These are phyloP conservation scores for Candida anglica DNA, from an alignment of 805 yeast genomes.

Conservation along the genomic window DNA sequence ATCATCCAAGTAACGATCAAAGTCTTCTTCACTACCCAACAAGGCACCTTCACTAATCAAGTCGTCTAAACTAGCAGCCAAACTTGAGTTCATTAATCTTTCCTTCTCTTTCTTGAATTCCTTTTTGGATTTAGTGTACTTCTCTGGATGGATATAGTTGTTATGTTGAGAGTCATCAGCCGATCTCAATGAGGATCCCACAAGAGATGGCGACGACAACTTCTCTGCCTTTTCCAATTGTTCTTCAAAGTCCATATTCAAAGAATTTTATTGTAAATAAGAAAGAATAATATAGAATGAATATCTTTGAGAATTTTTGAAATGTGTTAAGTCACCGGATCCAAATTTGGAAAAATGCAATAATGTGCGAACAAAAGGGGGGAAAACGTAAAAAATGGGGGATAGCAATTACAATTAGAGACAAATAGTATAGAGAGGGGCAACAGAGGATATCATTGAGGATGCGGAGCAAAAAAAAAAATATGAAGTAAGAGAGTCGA, in stretches of 20 bases:
- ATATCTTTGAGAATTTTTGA: too few relatives aligned
- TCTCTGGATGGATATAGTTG: constrained; percentile 43
- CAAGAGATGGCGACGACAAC: constrained; percentile 46
- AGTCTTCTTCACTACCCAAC: constrained; percentile 48
- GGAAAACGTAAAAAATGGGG: too few relatives aligned
- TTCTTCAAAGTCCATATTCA: constrained; percentile 49
- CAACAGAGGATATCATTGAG: too few relatives aligned
- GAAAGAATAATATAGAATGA: too few relatives aligned
- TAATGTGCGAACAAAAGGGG: too few relatives aligned
- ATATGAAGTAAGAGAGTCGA: too few relatives aligned
- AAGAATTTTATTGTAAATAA: too few relatives aligned
- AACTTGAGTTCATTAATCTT: constrained; percentile 18
- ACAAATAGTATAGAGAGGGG: too few relatives aligned
- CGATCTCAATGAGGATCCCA: constrained; percentile 49
- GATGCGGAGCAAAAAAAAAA: too few relatives aligned
- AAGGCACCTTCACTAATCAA: constrained; percentile 44
- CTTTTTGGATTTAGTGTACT: constrained; percentile 23
- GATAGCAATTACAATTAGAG: too few relatives aligned
- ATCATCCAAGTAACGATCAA: constrained; percentile 49
- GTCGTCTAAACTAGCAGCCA: constrained; percentile 54
- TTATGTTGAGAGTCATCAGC: constrained; percentile 44
- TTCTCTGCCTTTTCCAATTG: constrained; percentile 52
- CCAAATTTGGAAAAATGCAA: too few relatives aligned
- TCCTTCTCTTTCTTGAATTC: constrained; percentile 10
- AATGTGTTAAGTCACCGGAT: too few relatives aligned